These are phyloP conservation scores for Neofusicoccum parvum DNA, from an alignment of 2,329 filamentous ascomycete genomes.

Conservation along the genomic window DNA sequence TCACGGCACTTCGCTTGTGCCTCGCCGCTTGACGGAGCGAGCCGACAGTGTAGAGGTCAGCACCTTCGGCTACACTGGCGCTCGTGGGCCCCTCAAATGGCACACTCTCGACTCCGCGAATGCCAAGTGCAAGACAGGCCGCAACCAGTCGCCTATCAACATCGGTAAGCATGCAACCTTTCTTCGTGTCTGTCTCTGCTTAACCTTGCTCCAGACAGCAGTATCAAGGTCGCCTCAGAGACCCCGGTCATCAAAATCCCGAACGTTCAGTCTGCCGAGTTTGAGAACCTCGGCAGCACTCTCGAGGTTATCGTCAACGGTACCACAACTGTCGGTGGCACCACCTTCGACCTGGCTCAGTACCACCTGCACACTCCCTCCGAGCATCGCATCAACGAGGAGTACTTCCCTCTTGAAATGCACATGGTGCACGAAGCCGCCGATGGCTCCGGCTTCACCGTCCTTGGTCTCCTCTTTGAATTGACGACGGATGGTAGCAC, in stretches of 20 bases:
- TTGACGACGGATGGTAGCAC: conserved; percentile 38
- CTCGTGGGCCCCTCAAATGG: conserved; percentile 57
- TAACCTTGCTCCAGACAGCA: conserved; percentile 28
- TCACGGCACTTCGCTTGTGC: conserved; percentile 44
- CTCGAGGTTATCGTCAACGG: conserved; percentile 59
- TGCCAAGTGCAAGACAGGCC: conserved; percentile 51
- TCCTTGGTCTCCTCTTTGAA: conserved; percentile 47
- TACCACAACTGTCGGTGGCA: conserved; percentile 45
- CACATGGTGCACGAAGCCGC: conserved; percentile 61
- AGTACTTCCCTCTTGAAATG: conserved; percentile 51
- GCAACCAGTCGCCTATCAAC: conserved; percentile 60
- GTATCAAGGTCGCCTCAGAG: conserved; percentile 33
- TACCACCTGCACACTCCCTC: conserved; percentile 65
- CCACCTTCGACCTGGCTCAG: conserved; percentile 52
- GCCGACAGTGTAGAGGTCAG: conserved; percentile 34
- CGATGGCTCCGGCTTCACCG: conserved; percentile 40
- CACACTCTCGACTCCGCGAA: conserved; percentile 49
- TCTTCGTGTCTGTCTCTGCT: neutral
- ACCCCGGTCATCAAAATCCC: conserved; percentile 44
- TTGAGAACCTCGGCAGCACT: conserved; percentile 62
- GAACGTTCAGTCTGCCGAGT: conserved; percentile 48
- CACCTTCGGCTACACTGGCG: conserved; percentile 47
- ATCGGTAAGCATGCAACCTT: conserved; percentile 17
- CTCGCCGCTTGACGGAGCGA: conserved; percentile 29
- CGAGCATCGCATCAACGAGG: conserved; percentile 58